Evolutionary conservation across 1,139 yeast species (phyloP).

Genomic region (Lodderomyces oxycetoniae): DNA sequence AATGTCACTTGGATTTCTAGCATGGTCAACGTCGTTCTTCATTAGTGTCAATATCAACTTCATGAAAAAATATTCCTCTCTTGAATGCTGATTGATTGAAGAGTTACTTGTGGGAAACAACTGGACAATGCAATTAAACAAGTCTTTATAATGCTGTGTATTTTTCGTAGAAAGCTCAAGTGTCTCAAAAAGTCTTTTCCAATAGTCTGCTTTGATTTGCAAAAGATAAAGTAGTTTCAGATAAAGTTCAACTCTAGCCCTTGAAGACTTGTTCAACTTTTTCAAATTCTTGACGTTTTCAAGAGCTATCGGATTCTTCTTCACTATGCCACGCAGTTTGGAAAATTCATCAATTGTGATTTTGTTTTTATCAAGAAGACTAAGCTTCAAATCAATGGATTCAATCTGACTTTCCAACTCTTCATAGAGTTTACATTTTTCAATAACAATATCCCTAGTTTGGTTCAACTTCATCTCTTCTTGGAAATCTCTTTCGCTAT

Average conservation of each 20-base stretch:
- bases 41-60: constrained; percentile 55
- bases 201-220: constrained; percentile 79
- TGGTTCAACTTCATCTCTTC: constrained; percentile 71
- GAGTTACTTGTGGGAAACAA: constrained; percentile 42
- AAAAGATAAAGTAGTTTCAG: constrained; percentile 77
- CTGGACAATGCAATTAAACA: constrained; percentile 46
- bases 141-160: constrained; percentile 22
- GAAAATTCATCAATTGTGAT: constrained; percentile 72
- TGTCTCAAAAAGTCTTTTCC: constrained; percentile 47
- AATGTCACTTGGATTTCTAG: constrained; percentile 30
- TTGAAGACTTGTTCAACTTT: constrained; percentile 31
- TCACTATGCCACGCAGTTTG: constrained; percentile 42
- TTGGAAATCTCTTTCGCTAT: constrained; percentile 68
- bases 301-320: constrained; percentile 4
- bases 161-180: constrained; percentile 19
- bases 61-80: constrained; percentile 74
- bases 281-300: constrained; percentile 23
- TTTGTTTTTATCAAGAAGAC: constrained; percentile 71
- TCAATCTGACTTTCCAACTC: constrained; percentile 69
- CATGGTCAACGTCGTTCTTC: constrained; percentile 37
- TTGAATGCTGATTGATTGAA: constrained; percentile 31
- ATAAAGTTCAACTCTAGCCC: constrained; percentile 53
- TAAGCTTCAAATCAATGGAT: constrained; percentile 77
- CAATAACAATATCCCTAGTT: constrained; percentile 61
- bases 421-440: constrained; percentile 60